These are phyloP conservation scores for Candida buenavistaensis DNA, from an alignment of 1,139 yeast species.

Conservation along the genomic window DNA sequence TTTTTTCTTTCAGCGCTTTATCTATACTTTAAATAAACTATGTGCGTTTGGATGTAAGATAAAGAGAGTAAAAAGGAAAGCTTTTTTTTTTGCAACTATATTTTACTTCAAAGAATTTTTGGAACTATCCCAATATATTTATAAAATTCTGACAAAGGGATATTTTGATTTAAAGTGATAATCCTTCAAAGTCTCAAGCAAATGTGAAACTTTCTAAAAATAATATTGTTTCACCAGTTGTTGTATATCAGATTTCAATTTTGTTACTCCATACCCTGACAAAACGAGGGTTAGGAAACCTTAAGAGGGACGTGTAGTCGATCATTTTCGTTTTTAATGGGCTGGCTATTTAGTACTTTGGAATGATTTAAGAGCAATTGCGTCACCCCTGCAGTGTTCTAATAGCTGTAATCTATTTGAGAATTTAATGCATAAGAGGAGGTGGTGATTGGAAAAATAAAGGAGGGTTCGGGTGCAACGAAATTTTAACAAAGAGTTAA, in stretches of 20 bases:
- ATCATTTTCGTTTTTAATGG: no score
- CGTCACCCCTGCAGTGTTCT: no score
- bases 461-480: no score
- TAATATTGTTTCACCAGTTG: slow-evolving; percentile 5
- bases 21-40: not conserved
- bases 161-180: no score
- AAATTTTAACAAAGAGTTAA: no score
- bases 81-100: not conserved
- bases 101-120: not conserved
- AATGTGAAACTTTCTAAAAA: slow-evolving; percentile 2
- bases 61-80: not conserved
- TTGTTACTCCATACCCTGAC: slow-evolving; percentile 2
- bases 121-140: slow-evolving; percentile 1
- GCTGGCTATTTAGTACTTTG: no score
- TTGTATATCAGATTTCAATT: not conserved
- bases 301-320: no score
- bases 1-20: not conserved
- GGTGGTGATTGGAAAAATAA: no score
- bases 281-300: not conserved
- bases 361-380: no score
- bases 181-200: not conserved
- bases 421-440: no score
- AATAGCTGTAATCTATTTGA: no score
- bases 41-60: slow-evolving; percentile 3
- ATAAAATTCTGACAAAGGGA: not conserved